These are phyloP conservation scores for Cladochytrium replicatum DNA, from an alignment of 192 early-diverging fungal species.

Conservation along the genomic window DNA sequence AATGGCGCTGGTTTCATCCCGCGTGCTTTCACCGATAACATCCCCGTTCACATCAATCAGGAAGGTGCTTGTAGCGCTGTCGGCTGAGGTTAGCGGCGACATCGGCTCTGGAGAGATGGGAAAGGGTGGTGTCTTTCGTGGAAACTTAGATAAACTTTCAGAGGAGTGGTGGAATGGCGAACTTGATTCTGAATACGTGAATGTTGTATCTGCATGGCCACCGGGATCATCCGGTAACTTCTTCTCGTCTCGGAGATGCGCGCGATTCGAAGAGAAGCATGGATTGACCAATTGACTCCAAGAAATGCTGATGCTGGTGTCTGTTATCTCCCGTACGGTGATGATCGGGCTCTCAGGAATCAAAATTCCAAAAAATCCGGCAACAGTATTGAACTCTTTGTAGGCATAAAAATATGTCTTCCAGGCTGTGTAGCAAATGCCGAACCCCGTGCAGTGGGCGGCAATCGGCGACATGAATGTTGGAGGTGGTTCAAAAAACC, in stretches of 20 bases:
- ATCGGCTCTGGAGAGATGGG: too few species aligned
- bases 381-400: constrained; percentile 19
- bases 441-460: constrained; percentile 26
- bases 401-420: constrained; percentile 10
- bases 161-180: neutral
- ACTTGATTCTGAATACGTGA: too few species aligned
- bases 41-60: constrained; percentile 30
- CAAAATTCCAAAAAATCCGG: constrained; percentile 20
- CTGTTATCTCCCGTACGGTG: constrained; percentile 16
- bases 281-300: too few species aligned
- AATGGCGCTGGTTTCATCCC: constrained; percentile 15
- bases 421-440: constrained; percentile 16
- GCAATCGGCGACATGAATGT: constrained; percentile 23
- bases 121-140: too few species aligned
- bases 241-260: too few species aligned
- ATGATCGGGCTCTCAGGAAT: constrained; percentile 15
- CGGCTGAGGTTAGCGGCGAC: too few species aligned
- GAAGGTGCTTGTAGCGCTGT: too few species aligned
- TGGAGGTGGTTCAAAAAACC: constrained; percentile 13
- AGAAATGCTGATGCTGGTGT: constrained; percentile 9
- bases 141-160: constrained; percentile 8
- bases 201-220: too few species aligned
- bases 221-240: too few species aligned
- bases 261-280: too few species aligned
- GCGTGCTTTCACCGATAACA: constrained; percentile 20